Conservation (phyloP, 371 early-diverging fungal species). For the Cokeromyces recurvatus region DNA sequence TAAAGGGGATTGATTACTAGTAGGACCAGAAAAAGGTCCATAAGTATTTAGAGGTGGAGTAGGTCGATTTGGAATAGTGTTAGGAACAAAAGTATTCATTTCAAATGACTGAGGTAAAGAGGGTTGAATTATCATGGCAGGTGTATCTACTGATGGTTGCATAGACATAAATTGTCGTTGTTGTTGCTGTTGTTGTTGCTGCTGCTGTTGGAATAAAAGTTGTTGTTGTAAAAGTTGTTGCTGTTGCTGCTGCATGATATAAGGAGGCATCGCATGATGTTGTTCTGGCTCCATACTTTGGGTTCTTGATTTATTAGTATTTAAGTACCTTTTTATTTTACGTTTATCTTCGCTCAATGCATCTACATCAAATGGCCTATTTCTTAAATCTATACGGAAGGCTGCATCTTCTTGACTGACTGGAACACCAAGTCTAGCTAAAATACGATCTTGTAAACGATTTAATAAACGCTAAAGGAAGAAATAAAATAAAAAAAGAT, state of each 20-base stretch:
- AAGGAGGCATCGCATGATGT: conserved; percentile 1
- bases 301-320: conserved; percentile 19
- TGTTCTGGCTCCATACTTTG: conserved; percentile 20
- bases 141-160: no score
- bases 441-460: conserved; percentile 38
- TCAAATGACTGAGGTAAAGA: no score
- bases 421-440: conserved; percentile 28
- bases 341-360: conserved; percentile 28
- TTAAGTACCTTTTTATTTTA: conserved; percentile 18
- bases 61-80: not conserved
- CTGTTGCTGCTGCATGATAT: not conserved
- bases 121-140: no score
- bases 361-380: conserved; percentile 27
- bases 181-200: conserved; percentile 6
- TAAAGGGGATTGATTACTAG: not conserved
- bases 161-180: not conserved
- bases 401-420: conserved; percentile 33
- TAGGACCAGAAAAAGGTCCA: no score
- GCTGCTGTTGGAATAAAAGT: not conserved
- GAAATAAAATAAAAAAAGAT: not conserved
- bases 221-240: conserved; percentile 2
- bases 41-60: no score
- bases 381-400: conserved; percentile 19
- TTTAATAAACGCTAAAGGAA: conserved; percentile 27
- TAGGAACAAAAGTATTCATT: not conserved